A percentile compares a stretch with the other conserved stretches of the same genome.
Conservation (phyloP, 2,329 filamentous ascomycete genomes). For the Neoarthrinium moseri region DNA sequence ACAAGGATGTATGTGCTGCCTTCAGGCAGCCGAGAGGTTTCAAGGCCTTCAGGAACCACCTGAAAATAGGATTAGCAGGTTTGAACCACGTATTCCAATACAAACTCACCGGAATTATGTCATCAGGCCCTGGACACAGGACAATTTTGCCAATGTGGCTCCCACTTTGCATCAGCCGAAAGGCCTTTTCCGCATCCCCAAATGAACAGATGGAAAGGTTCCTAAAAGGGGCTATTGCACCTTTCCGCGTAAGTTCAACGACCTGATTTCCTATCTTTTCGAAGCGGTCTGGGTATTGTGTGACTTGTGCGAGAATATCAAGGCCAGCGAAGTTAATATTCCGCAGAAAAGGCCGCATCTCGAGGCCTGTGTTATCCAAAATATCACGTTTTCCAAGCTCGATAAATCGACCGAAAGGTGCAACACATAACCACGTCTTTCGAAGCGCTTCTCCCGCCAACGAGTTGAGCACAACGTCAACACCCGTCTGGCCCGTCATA, state of each 20-base stretch:
- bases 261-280: no score
- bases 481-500: slow-evolving; percentile 2
- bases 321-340: slow-evolving; percentile 46
- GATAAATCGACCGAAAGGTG: slow-evolving; percentile 27
- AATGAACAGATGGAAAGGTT: slow-evolving; percentile 30
- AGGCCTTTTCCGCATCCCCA: slow-evolving; percentile 35
- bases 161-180: slow-evolving; percentile 41
- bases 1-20: slow-evolving; percentile 49
- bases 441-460: slow-evolving; percentile 23
- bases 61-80: slow-evolving; percentile 1
- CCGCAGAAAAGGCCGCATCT: slow-evolving; percentile 45
- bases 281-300: no score
- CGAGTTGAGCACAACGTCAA: slow-evolving; percentile 20
- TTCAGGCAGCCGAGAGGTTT: slow-evolving; percentile 31
- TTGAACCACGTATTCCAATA: not conserved
- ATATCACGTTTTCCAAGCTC: slow-evolving; percentile 24
- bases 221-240: no score
- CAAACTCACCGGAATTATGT: slow-evolving; percentile 37
- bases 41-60: no score
- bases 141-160: slow-evolving; percentile 40
- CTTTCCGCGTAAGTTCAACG: no score
- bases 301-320: no score
- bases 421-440: slow-evolving; percentile 27
- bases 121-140: slow-evolving; percentile 36
- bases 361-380: slow-evolving; percentile 33